Evolutionary conservation across 305 asterid genomes (phyloP).

Genomic region (Fraxinus angustifolia): DNA sequence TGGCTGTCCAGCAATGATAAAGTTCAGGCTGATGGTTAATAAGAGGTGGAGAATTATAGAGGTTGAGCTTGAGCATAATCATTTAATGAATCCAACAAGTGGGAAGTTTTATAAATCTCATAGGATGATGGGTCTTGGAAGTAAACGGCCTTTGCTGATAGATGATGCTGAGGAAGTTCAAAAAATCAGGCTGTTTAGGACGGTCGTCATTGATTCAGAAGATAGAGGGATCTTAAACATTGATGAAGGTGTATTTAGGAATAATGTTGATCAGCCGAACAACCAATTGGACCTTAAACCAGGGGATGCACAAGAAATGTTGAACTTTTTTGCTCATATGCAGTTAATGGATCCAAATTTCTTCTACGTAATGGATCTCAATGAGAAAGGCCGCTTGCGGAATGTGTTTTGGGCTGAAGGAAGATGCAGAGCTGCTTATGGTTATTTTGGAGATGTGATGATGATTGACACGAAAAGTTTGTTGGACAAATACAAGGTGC

Average conservation of each 20-base stretch:
- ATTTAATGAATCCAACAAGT: conserved; percentile 37
- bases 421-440: conserved; percentile 42
- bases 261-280: conserved; percentile 22
- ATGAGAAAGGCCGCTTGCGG: conserved; percentile 45
- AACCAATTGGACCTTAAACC: conserved; percentile 41
- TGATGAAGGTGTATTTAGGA: conserved; percentile 27
- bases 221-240: conserved; percentile 26
- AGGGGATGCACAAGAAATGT: conserved; percentile 50
- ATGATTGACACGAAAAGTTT: conserved; percentile 37
- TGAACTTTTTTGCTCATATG: conserved; percentile 39
- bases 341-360: conserved; percentile 50
- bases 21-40: conserved; percentile 53
- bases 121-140: conserved; percentile 33
- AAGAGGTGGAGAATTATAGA: conserved; percentile 59
- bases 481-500: conserved; percentile 42
- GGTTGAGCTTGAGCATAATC: conserved; percentile 61
- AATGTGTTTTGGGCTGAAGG: conserved; percentile 58
- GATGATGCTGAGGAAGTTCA: conserved; percentile 33
- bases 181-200: conserved; percentile 46
- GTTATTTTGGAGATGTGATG: conserved; percentile 48
- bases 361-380: conserved; percentile 54
- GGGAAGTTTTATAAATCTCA: conserved; percentile 47
- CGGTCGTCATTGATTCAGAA: conserved; percentile 41
- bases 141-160: conserved; percentile 46
- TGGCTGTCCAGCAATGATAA: conserved; percentile 67